Evolutionary conservation across 1,284 basidiomycete species (phyloP), one percentile per base, ranked within the genome.

Genomic region (Puccinia triticina): DNA sequence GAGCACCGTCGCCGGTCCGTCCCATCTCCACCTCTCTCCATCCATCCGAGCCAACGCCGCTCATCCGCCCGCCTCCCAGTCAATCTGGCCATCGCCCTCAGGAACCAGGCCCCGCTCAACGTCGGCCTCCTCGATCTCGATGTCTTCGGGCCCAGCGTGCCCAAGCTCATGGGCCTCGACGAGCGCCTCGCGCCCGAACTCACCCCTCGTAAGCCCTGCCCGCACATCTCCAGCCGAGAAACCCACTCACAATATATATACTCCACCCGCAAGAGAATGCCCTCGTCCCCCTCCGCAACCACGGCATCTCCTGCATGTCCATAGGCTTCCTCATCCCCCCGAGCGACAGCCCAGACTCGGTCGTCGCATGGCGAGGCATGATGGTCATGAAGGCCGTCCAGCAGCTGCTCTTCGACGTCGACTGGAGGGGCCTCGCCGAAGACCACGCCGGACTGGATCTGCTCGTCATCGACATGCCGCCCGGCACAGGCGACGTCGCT

Each of bases 321-420:
- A 98, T 99, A 91, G 96, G 96, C 0, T 99, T 90, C 83, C 87
- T 91, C 2, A 86, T 90, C 1, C 89, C 89, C 84, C 82, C 82
- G 26, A 82, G 86, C 87, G n/a, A 88, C 73, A 59, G 85, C 43
- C 89, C 89, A 53, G 93, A 95, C 85, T 91, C 91, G 0, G 92
- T 95, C 0, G 90, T 98, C 26, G 94, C 96, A 34, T 99, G 96
- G 96, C 90, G 96, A 55, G 96, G 96, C 0, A 91, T 98, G 73
- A 98, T 99, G 96, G 97, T 99, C 1, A 96, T 97, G 88, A 99
- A 99, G 87, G 96, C 96, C 34, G 95, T 96, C 0, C 96, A 98
- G 87, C 94, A 99, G 87, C 89, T 99, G 0, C 90, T 98, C 0
- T 98, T 99, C 86, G 95, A 98, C 85, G 95, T 98, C 1, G 96